These are phyloP conservation scores for Neofusicoccum cordaticola DNA, from an alignment of 2,329 filamentous ascomycete species.

Conservation along the genomic window DNA sequence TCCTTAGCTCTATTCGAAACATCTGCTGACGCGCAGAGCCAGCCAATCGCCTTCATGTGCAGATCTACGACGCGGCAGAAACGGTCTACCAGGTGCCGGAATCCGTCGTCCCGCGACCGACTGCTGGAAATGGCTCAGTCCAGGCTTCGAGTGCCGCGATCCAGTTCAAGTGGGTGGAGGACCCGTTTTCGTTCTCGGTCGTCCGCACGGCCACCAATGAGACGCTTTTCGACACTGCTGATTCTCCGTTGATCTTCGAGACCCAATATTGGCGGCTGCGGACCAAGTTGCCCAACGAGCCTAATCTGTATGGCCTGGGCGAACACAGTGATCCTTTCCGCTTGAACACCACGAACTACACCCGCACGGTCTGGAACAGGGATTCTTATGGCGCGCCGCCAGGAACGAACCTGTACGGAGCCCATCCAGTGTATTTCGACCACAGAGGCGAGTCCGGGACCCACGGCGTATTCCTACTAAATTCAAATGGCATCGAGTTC, in stretches of 20 bases:
- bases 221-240: slow-evolving; percentile 68
- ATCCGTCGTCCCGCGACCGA: slow-evolving; percentile 62
- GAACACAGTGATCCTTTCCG: slow-evolving; percentile 72
- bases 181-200: slow-evolving; percentile 68
- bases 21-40: background rate
- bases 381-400: slow-evolving; percentile 62
- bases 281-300: slow-evolving; percentile 65
- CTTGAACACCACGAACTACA: slow-evolving; percentile 66
- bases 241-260: slow-evolving; percentile 68
- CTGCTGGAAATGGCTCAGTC: slow-evolving; percentile 32
- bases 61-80: slow-evolving; percentile 68
- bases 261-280: slow-evolving; percentile 72
- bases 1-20: slow-evolving; percentile 19
- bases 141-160: slow-evolving; percentile 44
- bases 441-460: slow-evolving; percentile 53
- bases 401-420: slow-evolving; percentile 67
- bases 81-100: slow-evolving; percentile 74
- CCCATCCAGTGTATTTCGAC: slow-evolving; percentile 74
- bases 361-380: slow-evolving; percentile 66
- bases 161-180: slow-evolving; percentile 52
- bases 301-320: slow-evolving; percentile 74
- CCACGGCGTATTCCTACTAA: slow-evolving; percentile 36
- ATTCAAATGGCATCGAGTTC: slow-evolving; percentile 61
- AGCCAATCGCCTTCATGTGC: slow-evolving; percentile 70
- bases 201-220: slow-evolving; percentile 56